Percentiles rank a stretch among this genome's conserved stretches.
Conservation (phyloP, 768 basidiomycete species). For the Rhodotorula paludigena region DNA sequence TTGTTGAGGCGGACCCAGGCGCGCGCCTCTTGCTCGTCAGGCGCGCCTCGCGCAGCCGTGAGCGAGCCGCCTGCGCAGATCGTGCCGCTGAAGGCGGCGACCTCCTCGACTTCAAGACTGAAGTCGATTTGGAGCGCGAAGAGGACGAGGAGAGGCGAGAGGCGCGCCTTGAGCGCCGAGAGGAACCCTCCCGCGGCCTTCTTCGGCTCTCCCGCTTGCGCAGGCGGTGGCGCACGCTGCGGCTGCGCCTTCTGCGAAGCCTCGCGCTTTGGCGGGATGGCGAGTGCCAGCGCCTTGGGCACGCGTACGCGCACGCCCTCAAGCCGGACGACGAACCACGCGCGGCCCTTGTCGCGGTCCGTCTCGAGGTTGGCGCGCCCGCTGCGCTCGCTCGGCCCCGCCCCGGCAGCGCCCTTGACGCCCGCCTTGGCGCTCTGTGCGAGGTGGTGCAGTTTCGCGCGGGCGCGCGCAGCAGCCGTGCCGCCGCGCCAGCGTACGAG, state of each 20-base stretch:
- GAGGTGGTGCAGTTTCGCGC: no score
- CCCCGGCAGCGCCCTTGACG: no score
- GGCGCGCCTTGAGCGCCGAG: neutral
- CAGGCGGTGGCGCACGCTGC: no score
- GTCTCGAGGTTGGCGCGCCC: neutral
- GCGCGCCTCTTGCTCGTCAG: neutral
- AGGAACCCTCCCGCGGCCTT: no score
- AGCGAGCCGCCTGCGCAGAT: neutral
- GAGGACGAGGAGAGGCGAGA: slow-evolving; percentile 3
- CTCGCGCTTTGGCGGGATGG: neutral
- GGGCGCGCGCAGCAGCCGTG: neutral
- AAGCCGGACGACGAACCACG: slow-evolving; percentile 24
- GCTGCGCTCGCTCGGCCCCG: neutral
- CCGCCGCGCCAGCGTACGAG: neutral
- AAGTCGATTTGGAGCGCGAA: slow-evolving; percentile 6
- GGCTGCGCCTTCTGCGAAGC: no score
- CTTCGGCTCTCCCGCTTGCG: no score
- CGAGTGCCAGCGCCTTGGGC: neutral
- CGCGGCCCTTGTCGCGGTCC: neutral
- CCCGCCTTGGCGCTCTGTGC: no score
- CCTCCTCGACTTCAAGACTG: neutral
- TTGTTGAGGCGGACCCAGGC: neutral
- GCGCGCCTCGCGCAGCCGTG: neutral
- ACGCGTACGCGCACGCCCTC: neutral
- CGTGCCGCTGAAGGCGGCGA: neutral